These are phyloP conservation scores for Lojkania enalia DNA, from an alignment of 2,329 filamentous ascomycete genomes.

Conservation along the genomic window DNA sequence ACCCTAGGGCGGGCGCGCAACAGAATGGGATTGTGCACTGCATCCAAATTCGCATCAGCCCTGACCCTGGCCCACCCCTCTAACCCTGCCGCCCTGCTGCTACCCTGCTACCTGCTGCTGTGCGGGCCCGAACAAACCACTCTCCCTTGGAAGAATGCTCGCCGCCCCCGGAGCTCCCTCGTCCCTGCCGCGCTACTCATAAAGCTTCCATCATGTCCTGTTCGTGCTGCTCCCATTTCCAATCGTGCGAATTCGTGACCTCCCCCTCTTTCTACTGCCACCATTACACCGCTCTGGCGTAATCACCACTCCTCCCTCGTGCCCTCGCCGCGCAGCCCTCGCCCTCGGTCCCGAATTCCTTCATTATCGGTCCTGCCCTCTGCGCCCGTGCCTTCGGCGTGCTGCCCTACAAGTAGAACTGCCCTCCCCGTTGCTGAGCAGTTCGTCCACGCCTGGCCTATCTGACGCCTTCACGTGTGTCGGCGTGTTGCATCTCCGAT, in stretches of 20 bases:
- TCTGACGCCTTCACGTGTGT: constrained; percentile 8
- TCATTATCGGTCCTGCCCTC: neutral
- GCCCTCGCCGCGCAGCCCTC: neutral
- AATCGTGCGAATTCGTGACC: constrained; percentile 1
- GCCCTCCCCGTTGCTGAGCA: neutral
- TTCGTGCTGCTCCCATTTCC: constrained; percentile 3
- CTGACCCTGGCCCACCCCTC: constrained; percentile 8
- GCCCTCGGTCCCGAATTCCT: neutral
- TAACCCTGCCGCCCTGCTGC: constrained; percentile 5
- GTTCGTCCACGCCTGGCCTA: neutral
- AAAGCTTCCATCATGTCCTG: constrained; percentile 19
- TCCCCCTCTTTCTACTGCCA: neutral
- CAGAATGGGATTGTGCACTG: constrained; percentile 8
- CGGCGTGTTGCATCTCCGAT: neutral
- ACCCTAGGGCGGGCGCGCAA: constrained; percentile 10
- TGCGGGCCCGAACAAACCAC: constrained; percentile 7
- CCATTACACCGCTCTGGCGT: constrained; percentile 2
- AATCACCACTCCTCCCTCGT: neutral
- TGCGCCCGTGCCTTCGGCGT: neutral
- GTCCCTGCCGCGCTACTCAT: constrained; percentile 18
- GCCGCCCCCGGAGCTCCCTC: constrained; percentile 5
- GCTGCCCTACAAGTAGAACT: neutral
- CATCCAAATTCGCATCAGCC: constrained; percentile 13
- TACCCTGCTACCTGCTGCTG: neutral
- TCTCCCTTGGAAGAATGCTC: constrained; percentile 11